Evolutionary conservation across 2,329 filamentous ascomycete genomes (phyloP).

Genomic region (Epichloe festucae): DNA sequence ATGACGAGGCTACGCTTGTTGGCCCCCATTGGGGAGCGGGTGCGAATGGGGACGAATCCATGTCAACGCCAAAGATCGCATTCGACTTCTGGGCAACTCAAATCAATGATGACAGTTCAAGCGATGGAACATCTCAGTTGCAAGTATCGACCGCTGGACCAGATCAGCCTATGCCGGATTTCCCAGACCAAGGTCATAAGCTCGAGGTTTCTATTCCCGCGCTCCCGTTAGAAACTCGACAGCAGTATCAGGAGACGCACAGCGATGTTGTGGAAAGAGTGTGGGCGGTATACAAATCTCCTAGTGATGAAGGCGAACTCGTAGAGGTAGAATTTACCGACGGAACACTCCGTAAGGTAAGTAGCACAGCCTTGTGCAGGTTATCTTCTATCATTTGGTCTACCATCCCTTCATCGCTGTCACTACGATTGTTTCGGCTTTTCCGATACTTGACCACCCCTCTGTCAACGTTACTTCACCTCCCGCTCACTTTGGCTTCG

Average conservation of each 20-base stretch:
- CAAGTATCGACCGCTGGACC: background rate
- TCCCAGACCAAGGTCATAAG: background rate
- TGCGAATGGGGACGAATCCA: background rate
- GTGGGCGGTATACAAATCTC: constrained; percentile 15
- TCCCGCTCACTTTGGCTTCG: background rate
- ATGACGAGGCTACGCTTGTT: constrained; percentile 2
- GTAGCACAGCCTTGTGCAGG: background rate
- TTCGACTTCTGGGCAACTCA: constrained; percentile 8
- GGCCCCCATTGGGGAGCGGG: background rate
- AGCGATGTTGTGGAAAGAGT: constrained; percentile 28
- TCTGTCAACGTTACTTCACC: background rate
- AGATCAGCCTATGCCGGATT: background rate
- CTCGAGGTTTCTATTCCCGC: constrained; percentile 21
- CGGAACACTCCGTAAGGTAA: constrained; percentile 30
- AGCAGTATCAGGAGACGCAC: constrained; percentile 17
- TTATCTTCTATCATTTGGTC: background rate
- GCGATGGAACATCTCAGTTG: background rate
- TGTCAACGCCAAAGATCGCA: constrained; percentile 4
- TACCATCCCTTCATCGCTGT: background rate
- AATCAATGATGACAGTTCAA: background rate
- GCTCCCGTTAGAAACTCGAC: constrained; percentile 13
- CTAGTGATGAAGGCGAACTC: constrained; percentile 11
- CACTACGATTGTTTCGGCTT: background rate
- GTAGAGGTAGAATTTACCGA: constrained; percentile 33
- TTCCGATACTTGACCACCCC: background rate